Base-by-base conservation (phyloP, 1,139 yeast species). In the Suhomyces ambrosiae region DNA sequence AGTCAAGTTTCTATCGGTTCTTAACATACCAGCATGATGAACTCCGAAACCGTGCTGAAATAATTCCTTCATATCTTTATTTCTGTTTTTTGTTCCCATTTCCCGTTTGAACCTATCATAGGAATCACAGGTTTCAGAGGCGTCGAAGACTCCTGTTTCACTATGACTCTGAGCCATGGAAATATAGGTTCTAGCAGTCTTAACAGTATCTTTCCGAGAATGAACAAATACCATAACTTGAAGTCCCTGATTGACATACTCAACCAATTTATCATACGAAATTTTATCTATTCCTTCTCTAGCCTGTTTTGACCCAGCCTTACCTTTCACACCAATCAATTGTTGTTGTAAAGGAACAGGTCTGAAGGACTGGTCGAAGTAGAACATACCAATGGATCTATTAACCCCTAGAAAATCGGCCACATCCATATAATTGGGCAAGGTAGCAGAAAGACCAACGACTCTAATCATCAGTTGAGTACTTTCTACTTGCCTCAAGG, bases 151-250 rank as follows among this genome's bases (percentile, higher is more conserved):
- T 2, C 62, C 73, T 17, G 68, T 65, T 29, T 83, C 86, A 30
- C 76, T 73, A 42, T 76, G 67, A 14, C 73, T 72, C 44, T 76
- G 78, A 0, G 96, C 92, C 79, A 82, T 71, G 11, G 76, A 68
- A 25, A 85, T 84, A 49, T 82, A 86, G 0, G 80, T 78, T 45
- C 84, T 71, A 0, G 96, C 89, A 3, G 96, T 82, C 44, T 82
- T 87, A 3, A 82, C 81, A 0, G 99, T 94, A 44, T 92, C 98
- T 52, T 88, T 88, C 60, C 99, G 74, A 0, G 97, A 88, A 56
- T 92, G 96, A 3, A 94, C 98, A 66, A 92, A 92, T 0, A 92
- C 86, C 98, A 92, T 94, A 2, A 92, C 96, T 52, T 94, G 98
- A 30, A 81, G 79, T 1, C 94, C 97, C 37, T 76, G 71, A 12